Conservation (phyloP, 176 grass and related monocot species). For the Lolium perenne region DNA sequence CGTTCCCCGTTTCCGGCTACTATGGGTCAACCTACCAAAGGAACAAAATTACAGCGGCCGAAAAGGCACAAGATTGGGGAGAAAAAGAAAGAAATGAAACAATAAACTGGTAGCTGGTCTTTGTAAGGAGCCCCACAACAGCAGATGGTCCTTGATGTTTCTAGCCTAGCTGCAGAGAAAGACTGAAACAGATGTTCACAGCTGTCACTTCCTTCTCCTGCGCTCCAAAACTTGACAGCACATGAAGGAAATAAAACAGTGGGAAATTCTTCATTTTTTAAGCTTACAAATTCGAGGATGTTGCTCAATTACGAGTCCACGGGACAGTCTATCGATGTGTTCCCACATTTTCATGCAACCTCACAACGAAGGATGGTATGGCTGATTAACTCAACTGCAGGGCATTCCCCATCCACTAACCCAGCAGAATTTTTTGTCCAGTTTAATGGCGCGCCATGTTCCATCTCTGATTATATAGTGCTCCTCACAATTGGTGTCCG, state of each 20-base stretch:
- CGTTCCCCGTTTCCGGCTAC: no score
- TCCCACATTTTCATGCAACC: no score
- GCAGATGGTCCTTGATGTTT: background rate
- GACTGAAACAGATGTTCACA: background rate
- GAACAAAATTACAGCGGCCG: no score
- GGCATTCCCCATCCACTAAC: background rate
- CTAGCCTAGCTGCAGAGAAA: background rate
- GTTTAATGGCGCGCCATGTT: no score
- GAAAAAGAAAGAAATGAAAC: no score
- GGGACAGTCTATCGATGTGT: no score
- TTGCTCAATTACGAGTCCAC: background rate
- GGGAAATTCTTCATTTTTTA: background rate
- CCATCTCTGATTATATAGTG: no score
- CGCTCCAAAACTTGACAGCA: background rate
- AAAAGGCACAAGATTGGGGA: no score
- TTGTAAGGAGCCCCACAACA: background rate
- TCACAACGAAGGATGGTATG: background rate
- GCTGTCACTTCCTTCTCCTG: background rate
- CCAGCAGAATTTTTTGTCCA: background rate
- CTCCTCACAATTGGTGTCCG: no score
- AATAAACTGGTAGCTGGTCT: no score
- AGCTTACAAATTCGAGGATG: background rate
- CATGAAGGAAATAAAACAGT: background rate
- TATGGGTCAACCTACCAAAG: no score
- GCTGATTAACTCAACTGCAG: background rate